Evolutionary conservation across 495 filamentous ascomycete species (phyloP).

Genomic region (Aspergillus mulundensis): DNA sequence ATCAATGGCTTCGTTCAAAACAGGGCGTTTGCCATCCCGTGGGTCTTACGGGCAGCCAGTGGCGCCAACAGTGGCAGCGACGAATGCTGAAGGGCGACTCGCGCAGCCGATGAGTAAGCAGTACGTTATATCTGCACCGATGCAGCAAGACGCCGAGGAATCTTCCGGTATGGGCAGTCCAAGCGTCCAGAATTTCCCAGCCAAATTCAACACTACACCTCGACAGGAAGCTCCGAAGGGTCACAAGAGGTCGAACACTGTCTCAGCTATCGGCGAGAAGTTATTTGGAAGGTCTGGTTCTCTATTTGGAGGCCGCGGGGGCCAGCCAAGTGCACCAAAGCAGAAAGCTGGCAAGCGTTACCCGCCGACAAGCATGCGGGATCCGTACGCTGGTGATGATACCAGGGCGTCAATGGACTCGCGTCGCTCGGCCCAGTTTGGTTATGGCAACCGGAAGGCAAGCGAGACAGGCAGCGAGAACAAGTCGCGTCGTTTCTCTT

Average conservation of each 20-base stretch:
- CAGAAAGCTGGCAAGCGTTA: constrained; percentile 49
- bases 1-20: constrained; percentile 68
- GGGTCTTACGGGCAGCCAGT: constrained; percentile 87
- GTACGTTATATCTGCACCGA: constrained; percentile 72
- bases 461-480: constrained; percentile 74
- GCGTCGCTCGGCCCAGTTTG: constrained; percentile 70
- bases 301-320: constrained; percentile 60
- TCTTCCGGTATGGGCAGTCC: constrained; percentile 51
- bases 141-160: constrained; percentile 49
- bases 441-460: constrained; percentile 67
- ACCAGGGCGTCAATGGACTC: constrained; percentile 78
- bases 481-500: constrained; percentile 69
- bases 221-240: constrained; percentile 54
- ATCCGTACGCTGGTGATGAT: constrained; percentile 49
- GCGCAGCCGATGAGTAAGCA: constrained; percentile 76
- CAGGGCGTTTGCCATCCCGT: constrained; percentile 65
- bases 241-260: constrained; percentile 89
- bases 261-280: constrained; percentile 73
- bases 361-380: constrained; percentile 77
- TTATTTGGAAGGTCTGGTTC: constrained; percentile 77
- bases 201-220: constrained; percentile 42
- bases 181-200: constrained; percentile 49
- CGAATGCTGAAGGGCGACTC: constrained; percentile 87
- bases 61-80: constrained; percentile 80
- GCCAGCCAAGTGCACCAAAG: constrained; percentile 34